Percentiles rank a stretch among this genome's conserved stretches.
Evolutionary conservation across 108 stramenopile genomes (phyloP).

Genomic region (Cyclotella cryptica): DNA sequence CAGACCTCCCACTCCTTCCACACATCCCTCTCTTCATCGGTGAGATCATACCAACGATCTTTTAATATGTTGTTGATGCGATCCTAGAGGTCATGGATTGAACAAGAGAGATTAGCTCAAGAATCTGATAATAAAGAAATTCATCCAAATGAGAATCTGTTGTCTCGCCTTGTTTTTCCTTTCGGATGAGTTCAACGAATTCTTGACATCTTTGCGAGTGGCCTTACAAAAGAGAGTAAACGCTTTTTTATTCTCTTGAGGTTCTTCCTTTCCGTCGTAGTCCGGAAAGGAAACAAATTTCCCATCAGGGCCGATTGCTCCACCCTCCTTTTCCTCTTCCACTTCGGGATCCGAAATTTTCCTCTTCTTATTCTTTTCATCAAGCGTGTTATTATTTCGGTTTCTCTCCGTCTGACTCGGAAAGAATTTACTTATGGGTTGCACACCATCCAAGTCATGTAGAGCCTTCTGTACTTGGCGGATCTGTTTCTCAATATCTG

Average conservation of each 20-base stretch:
- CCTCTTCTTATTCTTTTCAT: constrained; percentile 25
- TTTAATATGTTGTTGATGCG: constrained; percentile 70
- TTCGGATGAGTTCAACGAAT: constrained; percentile 56
- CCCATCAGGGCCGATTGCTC: constrained; percentile 75
- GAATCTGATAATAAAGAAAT: not conserved
- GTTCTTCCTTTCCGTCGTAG: constrained; percentile 79
- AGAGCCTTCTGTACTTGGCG: constrained; percentile 71
- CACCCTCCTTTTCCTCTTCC: constrained; percentile 50
- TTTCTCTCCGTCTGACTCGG: constrained; percentile 8
- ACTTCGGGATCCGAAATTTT: constrained; percentile 30
- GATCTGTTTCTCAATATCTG: constrained; percentile 77
- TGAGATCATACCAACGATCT: constrained; percentile 70
- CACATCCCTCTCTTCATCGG: constrained; percentile 67
- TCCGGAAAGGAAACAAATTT: constrained; percentile 75
- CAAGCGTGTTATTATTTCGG: constrained; percentile 7
- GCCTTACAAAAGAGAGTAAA: constrained; percentile 83
- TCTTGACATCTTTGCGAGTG: constrained; percentile 76
- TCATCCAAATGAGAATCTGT: not conserved
- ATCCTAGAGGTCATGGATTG: constrained; percentile 36
- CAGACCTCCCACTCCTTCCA: constrained; percentile 84
- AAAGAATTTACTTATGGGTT: constrained; percentile 38
- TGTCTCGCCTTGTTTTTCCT: constrained; percentile 76
- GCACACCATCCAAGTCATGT: constrained; percentile 55
- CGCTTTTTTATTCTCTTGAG: constrained; percentile 77
- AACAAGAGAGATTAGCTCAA: not conserved